Evolutionary conservation across 192 early-diverging fungal species (phyloP), one percentile per base, ranked within the genome.

Genomic region (Podila epigama): DNA sequence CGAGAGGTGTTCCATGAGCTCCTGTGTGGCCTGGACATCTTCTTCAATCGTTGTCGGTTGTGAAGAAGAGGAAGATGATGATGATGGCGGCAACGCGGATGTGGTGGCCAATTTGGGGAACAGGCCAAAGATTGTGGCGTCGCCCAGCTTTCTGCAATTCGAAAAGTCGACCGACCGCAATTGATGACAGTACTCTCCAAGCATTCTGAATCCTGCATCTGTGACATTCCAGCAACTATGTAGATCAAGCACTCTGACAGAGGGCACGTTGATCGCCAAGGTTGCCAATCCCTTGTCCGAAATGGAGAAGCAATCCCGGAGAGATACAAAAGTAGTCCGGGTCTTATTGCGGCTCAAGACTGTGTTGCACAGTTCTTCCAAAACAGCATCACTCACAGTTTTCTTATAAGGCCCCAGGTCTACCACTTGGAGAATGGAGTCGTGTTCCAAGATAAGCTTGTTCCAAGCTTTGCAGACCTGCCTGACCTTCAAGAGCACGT

Each of bases 61-160:
- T 52, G 40, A 16, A 11, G 40, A 16, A 11, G 40, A 11, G 8
- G 40, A 8, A 11, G 40, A 8, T 41, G 40, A 8, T 41, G 40
- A n/a, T n/a, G n/a, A n/a, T n/a, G 40, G 28, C 2, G 16, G 34
- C 0, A 10, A n/a, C 10, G 32, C 13, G 8, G 27, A 9, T 25
- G 20, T 13, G 33, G 58, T n/a, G n/a, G 41, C 40, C 16, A 79
- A 70, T 16, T 65, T 81, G 41, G 85, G 81, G 52, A 92, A 72
- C 2, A 94, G 65, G 7, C 69, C 34, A 22, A 79, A 70, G 4
- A 94, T 77, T 12, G 88, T 89, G 6, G 61, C 69, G 57, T 92
- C 87, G 9, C 88, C 91, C 0, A 94, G 81, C 70, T 94, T 94
- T 18, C 92, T 71, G 69, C 93, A 94, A 65, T 94, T 94, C n/a